Evolutionary conservation across 306 rosid species (phyloP).

Genomic region (Lathyrus tuberosus): DNA sequence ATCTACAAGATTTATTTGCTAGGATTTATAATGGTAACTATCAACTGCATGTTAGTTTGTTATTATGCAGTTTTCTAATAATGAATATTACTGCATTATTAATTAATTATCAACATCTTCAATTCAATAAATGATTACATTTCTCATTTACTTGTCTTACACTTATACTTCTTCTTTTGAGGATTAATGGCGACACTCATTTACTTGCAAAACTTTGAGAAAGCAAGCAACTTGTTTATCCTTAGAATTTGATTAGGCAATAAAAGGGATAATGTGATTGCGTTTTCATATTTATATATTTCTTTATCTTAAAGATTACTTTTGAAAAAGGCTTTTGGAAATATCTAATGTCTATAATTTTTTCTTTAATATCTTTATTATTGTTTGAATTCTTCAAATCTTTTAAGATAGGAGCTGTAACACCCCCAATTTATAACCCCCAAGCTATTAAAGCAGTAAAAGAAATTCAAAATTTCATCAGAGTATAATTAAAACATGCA

Average conservation of each 20-base stretch:
- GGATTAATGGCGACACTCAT: not conserved
- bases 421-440: no score
- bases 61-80: slow-evolving; percentile 12
- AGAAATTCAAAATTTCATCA: no score
- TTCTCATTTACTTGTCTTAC: not conserved
- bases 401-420: no score
- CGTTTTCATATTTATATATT: no score
- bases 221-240: not conserved
- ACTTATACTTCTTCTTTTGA: not conserved
- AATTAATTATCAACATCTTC: slow-evolving; percentile 3
- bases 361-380: no score
- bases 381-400: no score
- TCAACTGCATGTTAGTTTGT: slow-evolving; percentile 22
- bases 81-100: not conserved
- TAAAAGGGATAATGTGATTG: not conserved
- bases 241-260: not conserved
- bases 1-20: slow-evolving; percentile 30
- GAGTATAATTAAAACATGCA: no score
- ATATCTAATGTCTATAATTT: no score
- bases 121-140: not conserved
- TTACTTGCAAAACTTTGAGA: not conserved
- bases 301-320: no score
- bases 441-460: no score
- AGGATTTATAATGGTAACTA: slow-evolving; percentile 28
- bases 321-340: no score